Evolutionary conservation across 2,329 filamentous ascomycete species (phyloP).

Genomic region (Diplodia corticola): DNA sequence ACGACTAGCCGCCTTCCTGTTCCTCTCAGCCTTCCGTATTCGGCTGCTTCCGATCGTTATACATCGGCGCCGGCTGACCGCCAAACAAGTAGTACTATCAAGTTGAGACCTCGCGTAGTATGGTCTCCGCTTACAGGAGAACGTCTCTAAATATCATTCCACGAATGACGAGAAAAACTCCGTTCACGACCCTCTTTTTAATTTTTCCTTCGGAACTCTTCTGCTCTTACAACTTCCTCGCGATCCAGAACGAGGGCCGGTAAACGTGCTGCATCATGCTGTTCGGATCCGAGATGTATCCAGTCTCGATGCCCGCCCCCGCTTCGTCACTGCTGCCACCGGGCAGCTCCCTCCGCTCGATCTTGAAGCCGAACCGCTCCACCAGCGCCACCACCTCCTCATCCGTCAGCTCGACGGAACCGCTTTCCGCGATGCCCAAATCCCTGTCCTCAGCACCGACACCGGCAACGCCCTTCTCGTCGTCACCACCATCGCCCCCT

Average conservation of each 20-base stretch:
- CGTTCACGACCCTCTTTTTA: background rate
- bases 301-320: constrained; percentile 55
- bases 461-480: constrained; percentile 26
- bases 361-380: constrained; percentile 70
- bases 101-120: background rate
- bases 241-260: constrained; percentile 79
- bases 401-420: constrained; percentile 84
- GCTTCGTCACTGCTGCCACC: constrained; percentile 29
- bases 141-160: background rate
- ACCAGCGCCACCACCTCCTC: constrained; percentile 83
- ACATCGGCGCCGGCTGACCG: background rate
- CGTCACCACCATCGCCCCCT: constrained; percentile 20
- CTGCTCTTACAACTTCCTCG: constrained; percentile 59
- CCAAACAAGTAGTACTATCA: background rate
- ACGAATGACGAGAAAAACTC: background rate
- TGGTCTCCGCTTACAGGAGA: background rate
- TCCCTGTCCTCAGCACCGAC: constrained; percentile 29
- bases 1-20: constrained; percentile 13
- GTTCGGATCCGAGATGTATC: constrained; percentile 81
- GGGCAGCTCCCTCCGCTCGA: constrained; percentile 62
- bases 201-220: background rate
- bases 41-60: background rate
- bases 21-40: background rate
- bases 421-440: constrained; percentile 78
- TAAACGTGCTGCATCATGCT: constrained; percentile 90